These are phyloP conservation scores for Kernera saxatilis DNA, from an alignment of 345 rosid species.

Conservation along the genomic window DNA sequence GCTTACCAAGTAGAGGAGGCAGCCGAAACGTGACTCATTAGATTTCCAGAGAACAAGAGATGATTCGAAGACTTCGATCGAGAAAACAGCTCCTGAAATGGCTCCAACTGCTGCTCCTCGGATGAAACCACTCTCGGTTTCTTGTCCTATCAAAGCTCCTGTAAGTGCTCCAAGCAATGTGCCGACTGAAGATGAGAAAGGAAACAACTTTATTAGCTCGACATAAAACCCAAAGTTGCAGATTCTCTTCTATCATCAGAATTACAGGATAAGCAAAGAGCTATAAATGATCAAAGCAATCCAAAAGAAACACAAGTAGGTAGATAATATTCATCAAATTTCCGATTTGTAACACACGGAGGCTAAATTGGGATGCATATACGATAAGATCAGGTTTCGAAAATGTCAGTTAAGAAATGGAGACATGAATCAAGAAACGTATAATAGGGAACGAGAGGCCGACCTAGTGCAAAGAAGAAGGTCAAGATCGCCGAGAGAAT, in stretches of 20 bases:
- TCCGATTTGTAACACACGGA: background rate
- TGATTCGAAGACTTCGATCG: slow-evolving; percentile 96
- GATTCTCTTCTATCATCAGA: background rate
- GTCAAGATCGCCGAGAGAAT: slow-evolving; percentile 91
- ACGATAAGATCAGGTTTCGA: background rate
- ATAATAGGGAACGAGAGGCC: background rate
- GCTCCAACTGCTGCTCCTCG: slow-evolving; percentile 99
- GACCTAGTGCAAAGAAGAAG: slow-evolving; percentile 93
- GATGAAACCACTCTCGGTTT: slow-evolving; percentile 96
- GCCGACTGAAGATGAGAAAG: slow-evolving; percentile 56
- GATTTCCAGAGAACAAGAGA: slow-evolving; percentile 95
- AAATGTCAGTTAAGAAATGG: background rate
- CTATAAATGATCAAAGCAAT: background rate
- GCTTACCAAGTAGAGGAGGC: slow-evolving; percentile 92
- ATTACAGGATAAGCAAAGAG: background rate
- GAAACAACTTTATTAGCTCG: slow-evolving; percentile 8
- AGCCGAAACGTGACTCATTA: slow-evolving; percentile 82
- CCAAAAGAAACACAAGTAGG: background rate
- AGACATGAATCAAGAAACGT: background rate
- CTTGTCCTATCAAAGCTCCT: slow-evolving; percentile 99
- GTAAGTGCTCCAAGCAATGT: slow-evolving; percentile 97
- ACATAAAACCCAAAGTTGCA: background rate
- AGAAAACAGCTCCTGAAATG: slow-evolving; percentile 98
- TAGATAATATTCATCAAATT: background rate
- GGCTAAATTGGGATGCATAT: background rate